Evolutionary conservation across 1,284 basidiomycete species (phyloP).

Genomic region (Coniferiporia weirii): DNA sequence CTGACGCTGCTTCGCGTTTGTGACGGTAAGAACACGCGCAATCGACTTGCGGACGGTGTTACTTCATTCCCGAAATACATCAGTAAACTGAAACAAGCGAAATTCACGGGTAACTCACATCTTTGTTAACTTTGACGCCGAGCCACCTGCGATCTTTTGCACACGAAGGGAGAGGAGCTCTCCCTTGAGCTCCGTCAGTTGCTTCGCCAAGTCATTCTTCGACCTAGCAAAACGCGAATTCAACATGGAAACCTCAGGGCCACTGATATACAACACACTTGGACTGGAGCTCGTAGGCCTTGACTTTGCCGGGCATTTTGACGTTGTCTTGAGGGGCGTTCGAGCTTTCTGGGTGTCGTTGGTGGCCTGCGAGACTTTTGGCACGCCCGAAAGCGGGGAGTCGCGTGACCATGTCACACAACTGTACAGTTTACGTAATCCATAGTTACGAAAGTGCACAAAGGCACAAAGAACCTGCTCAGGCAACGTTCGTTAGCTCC

Average conservation of each 20-base stretch:
- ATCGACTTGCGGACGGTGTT: constrained; percentile 98
- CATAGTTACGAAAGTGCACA: too few relatives aligned
- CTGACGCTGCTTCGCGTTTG: constrained; percentile 97
- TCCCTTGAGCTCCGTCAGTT: constrained; percentile 91
- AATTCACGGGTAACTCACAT: constrained; percentile 62
- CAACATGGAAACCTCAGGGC: constrained; percentile 12
- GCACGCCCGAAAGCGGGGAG: not conserved
- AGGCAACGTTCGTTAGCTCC: too few relatives aligned
- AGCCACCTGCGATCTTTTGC: constrained; percentile 97
- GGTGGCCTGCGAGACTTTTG: not conserved
- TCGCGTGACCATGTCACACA: not conserved
- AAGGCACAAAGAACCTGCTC: too few relatives aligned
- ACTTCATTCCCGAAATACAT: constrained; percentile 40
- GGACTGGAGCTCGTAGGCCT: constrained; percentile 97
- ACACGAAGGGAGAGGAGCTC: constrained; percentile 94
- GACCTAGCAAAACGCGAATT: constrained; percentile 51
- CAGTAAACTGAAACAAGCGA: not conserved
- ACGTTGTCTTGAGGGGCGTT: constrained; percentile 9
- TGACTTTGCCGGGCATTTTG: constrained; percentile 85
- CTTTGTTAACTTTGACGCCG: constrained; percentile 93
- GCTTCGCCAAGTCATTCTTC: constrained; percentile 96
- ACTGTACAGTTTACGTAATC: constrained; percentile 2
- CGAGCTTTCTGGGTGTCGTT: not conserved
- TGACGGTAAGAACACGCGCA: constrained; percentile 96
- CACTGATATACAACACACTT: constrained; percentile 59